Base-by-base conservation (phyloP, 345 rosid species). In the Gossypium sturtianum region DNA sequence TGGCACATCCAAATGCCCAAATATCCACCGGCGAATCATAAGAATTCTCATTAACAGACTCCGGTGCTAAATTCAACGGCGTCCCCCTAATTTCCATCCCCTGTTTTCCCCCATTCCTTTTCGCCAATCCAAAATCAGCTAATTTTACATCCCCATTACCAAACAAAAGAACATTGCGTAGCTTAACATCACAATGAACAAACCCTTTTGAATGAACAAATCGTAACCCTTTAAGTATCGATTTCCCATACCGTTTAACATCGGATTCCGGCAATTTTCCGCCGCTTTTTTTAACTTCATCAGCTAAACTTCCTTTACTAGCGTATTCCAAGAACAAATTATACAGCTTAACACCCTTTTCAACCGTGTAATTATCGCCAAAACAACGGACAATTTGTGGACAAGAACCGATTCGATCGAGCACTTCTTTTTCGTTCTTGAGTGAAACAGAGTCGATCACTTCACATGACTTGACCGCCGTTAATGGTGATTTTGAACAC, bases 1-100 rank as follows among this genome's bases (percentile, higher is more conserved):
- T 86, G 0, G 80, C 83, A 58, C 97, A 94, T 16, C 97, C 98
- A n/a, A 94, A 86, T 3, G 97, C 94, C 98, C 98, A 94, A 4
- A 94, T 84, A 64, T 94, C 98, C 53, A 79, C 86, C 12, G 89
- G 86, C 15, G 94, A 64, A 77, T 89, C 95, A 62, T 87, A 86
- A 56, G 83, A 83, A 71, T 85, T 84, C 25, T 85, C 82, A 44
- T 75, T 83, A 53, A 92, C 89, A 0, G 96, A 80, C 67, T 94
- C 98, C 9, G 97, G 98, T 53, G 97, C 88, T 85, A 90, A 79
- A 67, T 89, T 92, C 71, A 90, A 71, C 51, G 93, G 90, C 45
- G 98, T 94, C 1, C 98, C 98, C 71, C 94, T 71, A 73, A 86
- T 81, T 83, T 83, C 74, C 48, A 79, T 56, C 56, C 75, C 20